These are phyloP conservation scores for Alternaria sp. DNA, from an alignment of 2,329 filamentous ascomycete genomes.

Conservation along the genomic window DNA sequence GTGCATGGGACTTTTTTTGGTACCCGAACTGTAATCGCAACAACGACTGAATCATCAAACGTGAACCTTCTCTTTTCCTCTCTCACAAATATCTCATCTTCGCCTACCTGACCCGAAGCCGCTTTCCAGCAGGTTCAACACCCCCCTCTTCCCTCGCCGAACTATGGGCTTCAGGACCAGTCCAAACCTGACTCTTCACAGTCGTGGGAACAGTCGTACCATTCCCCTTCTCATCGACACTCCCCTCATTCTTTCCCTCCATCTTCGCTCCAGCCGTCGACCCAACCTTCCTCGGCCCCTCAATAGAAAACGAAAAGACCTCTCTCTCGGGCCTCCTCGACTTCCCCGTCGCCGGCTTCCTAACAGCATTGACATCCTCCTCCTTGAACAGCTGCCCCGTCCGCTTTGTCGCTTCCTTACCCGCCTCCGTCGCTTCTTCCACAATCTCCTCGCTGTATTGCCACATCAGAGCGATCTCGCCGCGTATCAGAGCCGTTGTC, in stretches of 20 bases:
- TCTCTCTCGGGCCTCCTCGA: conserved; percentile 30
- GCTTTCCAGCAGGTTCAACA: conserved; percentile 31
- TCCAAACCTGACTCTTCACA: neutral
- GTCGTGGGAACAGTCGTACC: neutral
- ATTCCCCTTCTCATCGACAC: neutral
- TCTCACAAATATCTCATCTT: neutral
- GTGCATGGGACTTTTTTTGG: neutral
- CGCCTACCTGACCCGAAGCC: conserved; percentile 25
- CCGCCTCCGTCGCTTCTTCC: conserved; percentile 24
- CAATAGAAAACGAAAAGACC: conserved; percentile 45
- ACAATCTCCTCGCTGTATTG: conserved; percentile 73
- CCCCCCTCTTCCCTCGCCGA: neutral
- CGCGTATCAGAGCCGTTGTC: conserved; percentile 72
- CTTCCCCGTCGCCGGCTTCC: conserved; percentile 10
- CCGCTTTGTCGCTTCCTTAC: conserved; percentile 4
- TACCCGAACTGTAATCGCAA: too few relatives aligned
- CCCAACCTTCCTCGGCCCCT: conserved; percentile 39
- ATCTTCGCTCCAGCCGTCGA: conserved; percentile 1
- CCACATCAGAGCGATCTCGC: conserved; percentile 80
- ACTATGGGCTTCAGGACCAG: conserved; percentile 1
- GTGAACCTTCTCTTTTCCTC: neutral
- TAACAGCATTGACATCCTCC: conserved; percentile 6
- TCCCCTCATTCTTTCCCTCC: neutral
- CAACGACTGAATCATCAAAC: neutral
- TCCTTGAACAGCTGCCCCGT: conserved; percentile 8